Evolutionary conservation across 805 yeast species (phyloP).

Genomic region (Sugiyamaella smithiae): DNA sequence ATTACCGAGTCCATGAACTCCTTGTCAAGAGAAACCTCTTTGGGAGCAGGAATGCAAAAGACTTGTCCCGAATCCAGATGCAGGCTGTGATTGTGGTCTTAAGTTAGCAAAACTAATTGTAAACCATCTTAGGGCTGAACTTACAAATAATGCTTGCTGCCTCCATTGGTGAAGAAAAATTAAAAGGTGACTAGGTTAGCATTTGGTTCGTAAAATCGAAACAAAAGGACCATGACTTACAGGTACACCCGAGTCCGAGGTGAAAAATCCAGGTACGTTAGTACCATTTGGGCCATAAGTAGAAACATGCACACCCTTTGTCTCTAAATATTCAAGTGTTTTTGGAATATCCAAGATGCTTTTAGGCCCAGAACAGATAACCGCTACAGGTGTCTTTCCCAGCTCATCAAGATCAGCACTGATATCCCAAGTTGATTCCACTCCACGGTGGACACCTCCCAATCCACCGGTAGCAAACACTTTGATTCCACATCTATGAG

Average conservation of each 20-base stretch:
- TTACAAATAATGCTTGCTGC: slow-evolving; percentile 63
- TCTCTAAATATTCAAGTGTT: slow-evolving; percentile 83
- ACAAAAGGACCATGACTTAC: slow-evolving; percentile 11
- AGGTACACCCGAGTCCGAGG: slow-evolving; percentile 66
- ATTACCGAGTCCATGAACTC: slow-evolving; percentile 54
- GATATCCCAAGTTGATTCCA: slow-evolving; percentile 70
- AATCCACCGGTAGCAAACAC: slow-evolving; percentile 93
- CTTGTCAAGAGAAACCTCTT: slow-evolving; percentile 54
- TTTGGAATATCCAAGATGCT: slow-evolving; percentile 75
- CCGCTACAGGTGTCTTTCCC: slow-evolving; percentile 78
- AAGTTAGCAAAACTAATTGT: not conserved
- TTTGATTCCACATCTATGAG: slow-evolving; percentile 69
- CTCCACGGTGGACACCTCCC: slow-evolving; percentile 87
- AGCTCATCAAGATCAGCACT: slow-evolving; percentile 87
- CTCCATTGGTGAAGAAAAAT: slow-evolving; percentile 48
- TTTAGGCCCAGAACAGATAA: slow-evolving; percentile 92
- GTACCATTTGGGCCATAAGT: slow-evolving; percentile 56
- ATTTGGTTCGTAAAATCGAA: not conserved
- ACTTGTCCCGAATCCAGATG: slow-evolving; percentile 63
- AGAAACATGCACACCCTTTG: slow-evolving; percentile 85
- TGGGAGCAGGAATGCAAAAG: slow-evolving; percentile 82
- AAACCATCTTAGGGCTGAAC: slow-evolving; percentile 18
- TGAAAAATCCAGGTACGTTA: slow-evolving; percentile 77
- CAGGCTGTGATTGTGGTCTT: slow-evolving; percentile 44
- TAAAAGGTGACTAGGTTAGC: slow-evolving; percentile 53